Conservation (phyloP, 345 rosid genomes). For the Eucalyptus regnans region DNA sequence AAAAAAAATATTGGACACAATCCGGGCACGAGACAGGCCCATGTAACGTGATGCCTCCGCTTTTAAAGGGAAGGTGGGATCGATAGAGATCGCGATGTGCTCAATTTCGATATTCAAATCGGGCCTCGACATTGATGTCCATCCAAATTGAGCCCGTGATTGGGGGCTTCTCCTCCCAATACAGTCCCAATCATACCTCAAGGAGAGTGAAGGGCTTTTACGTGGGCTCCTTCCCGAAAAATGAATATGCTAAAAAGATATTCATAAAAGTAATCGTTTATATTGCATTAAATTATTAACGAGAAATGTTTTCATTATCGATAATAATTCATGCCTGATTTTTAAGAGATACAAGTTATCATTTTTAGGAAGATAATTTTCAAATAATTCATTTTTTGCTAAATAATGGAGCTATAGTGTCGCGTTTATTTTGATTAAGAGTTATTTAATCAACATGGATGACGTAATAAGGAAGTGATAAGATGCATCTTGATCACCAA, state of each 20-base stretch:
- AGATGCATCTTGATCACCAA: background rate
- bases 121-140: background rate
- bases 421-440: background rate
- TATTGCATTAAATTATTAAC: background rate
- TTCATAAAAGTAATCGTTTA: fast-evolving
- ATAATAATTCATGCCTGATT: background rate
- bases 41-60: background rate
- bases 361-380: background rate
- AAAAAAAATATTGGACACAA: background rate
- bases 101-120: background rate
- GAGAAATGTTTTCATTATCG: background rate
- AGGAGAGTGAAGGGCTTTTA: background rate
- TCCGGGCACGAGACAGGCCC: background rate
- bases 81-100: background rate
- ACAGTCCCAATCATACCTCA: background rate
- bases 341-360: background rate
- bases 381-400: background rate
- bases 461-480: background rate
- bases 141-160: background rate
- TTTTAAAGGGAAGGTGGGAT: background rate
- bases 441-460: fast-evolving
- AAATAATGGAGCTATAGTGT: fast-evolving
- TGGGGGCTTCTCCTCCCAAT: background rate
- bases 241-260: background rate
- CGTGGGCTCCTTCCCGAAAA: background rate